These are phyloP conservation scores for Linderniella brevidens DNA, from an alignment of 257 asterid genomes.

Conservation along the genomic window DNA sequence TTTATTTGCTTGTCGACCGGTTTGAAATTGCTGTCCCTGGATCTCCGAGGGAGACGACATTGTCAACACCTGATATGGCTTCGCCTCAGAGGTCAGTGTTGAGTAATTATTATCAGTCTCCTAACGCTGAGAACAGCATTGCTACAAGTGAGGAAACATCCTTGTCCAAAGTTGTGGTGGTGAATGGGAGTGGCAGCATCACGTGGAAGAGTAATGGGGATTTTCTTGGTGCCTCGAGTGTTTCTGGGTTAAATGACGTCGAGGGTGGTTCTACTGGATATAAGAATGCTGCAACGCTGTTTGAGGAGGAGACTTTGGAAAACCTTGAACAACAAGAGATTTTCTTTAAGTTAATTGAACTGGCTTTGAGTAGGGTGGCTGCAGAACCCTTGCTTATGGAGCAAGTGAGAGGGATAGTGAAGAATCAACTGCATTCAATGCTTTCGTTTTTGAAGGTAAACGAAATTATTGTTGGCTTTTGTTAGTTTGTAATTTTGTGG, in stretches of 20 bases:
- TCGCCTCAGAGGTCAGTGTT: conserved; percentile 47
- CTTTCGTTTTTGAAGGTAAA: conserved; percentile 62
- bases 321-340: conserved; percentile 68
- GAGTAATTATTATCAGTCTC: conserved; percentile 36
- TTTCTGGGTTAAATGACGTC: conserved; percentile 27
- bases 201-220: conserved; percentile 64
- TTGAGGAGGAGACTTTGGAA: conserved; percentile 66
- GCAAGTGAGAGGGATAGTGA: conserved; percentile 63
- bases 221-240: conserved; percentile 22
- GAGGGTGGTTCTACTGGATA: conserved; percentile 15
- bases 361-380: conserved; percentile 36
- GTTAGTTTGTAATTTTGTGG: neutral
- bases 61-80: conserved; percentile 23
- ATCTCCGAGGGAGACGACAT: conserved; percentile 32
- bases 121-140: conserved; percentile 22
- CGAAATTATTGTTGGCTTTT: neutral
- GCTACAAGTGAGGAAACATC: conserved; percentile 27
- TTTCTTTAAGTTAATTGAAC: conserved; percentile 52
- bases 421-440: conserved; percentile 66
- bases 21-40: conserved; percentile 34
- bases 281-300: conserved; percentile 31
- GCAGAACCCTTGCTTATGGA: conserved; percentile 55
- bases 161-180: conserved; percentile 18
- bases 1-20: conserved; percentile 47
- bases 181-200: conserved; percentile 33